phyloP scores from a whole-genome alignment of 2,329 filamentous ascomycete species.

The Passalora sequoiae region DNA sequence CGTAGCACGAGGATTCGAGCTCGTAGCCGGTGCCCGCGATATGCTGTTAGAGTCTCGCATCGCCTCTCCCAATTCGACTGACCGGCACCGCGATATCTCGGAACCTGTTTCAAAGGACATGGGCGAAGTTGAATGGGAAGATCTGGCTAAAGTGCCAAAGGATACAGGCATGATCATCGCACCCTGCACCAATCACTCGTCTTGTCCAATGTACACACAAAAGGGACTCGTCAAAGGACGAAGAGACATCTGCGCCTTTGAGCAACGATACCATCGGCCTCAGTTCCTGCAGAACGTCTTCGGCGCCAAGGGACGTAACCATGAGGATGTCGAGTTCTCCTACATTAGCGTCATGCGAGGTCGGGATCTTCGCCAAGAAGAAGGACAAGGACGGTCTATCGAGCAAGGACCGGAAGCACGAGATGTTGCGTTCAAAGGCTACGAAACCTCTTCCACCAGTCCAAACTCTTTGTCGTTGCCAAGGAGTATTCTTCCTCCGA shows the following conservation, averaged over 20 bases:
- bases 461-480: conserved; percentile 63
- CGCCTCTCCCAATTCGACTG: conserved; percentile 48
- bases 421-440: conserved; percentile 66
- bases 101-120: conserved; percentile 16
- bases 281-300: conserved; percentile 74
- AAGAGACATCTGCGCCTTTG: conserved; percentile 88
- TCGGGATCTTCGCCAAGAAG: conserved; percentile 48
- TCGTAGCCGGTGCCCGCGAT: conserved; percentile 76
- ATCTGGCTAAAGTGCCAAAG: conserved; percentile 33
- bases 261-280: conserved; percentile 81
- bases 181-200: conserved; percentile 77
- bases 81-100: conserved; percentile 11
- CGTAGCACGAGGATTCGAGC: conserved; percentile 84
- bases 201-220: conserved; percentile 78
- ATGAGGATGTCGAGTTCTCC: conserved; percentile 86
- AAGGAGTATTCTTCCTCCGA: conserved; percentile 68
- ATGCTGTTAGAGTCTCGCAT: conserved; percentile 73
- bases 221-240: conserved; percentile 67
- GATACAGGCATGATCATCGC: conserved; percentile 59
- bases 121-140: conserved; percentile 5
- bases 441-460: conserved; percentile 45
- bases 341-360: conserved; percentile 84
- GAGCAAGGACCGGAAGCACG: conserved; percentile 55
- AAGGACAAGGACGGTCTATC: not conserved
- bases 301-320: conserved; percentile 64